phyloP scores from a whole-genome alignment of 2,329 filamentous ascomycete species.

The Phoma sp. region DNA sequence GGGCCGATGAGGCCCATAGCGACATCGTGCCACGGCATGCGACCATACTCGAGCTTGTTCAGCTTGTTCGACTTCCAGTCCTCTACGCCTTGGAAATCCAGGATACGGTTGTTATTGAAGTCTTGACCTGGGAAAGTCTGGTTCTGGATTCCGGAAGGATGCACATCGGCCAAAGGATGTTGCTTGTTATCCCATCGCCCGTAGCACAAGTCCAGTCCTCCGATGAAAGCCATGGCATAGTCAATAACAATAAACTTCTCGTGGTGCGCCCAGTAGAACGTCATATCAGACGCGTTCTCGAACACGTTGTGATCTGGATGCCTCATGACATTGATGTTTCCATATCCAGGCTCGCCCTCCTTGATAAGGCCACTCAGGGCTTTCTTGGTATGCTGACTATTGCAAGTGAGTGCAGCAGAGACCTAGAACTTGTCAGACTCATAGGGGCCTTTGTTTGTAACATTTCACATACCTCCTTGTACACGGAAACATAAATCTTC shows the following conservation, averaged over 20 bases:
- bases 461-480: slow-evolving; percentile 71
- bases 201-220: slow-evolving; percentile 93
- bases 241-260: slow-evolving; percentile 98
- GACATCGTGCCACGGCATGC: slow-evolving; percentile 99
- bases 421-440: slow-evolving; percentile 33
- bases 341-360: slow-evolving; percentile 79
- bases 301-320: slow-evolving; percentile 96
- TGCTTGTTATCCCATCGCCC: slow-evolving; percentile 91
- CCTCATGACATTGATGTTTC: slow-evolving; percentile 87
- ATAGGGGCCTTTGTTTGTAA: too few relatives aligned
- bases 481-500: slow-evolving; percentile 92
- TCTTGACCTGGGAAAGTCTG: slow-evolving; percentile 96
- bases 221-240: slow-evolving; percentile 89
- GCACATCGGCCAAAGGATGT: slow-evolving; percentile 84
- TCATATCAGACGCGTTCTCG: slow-evolving; percentile 94
- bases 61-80: slow-evolving; percentile 95
- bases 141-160: slow-evolving; percentile 80
- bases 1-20: slow-evolving; percentile 90
- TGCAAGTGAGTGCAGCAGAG: slow-evolving; percentile 74
- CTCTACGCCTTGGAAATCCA: slow-evolving; percentile 91
- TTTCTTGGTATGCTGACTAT: slow-evolving; percentile 91
- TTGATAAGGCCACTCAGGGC: slow-evolving; percentile 82
- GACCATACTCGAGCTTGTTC: slow-evolving; percentile 86
- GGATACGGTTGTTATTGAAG: slow-evolving; percentile 96
- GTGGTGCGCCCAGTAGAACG: slow-evolving; percentile 97